Percentiles rank a stretch among this genome's conserved stretches.
These are phyloP conservation scores for Talaromyces amestolkiae DNA, from an alignment of 2,329 filamentous ascomycete species.

Conservation along the genomic window DNA sequence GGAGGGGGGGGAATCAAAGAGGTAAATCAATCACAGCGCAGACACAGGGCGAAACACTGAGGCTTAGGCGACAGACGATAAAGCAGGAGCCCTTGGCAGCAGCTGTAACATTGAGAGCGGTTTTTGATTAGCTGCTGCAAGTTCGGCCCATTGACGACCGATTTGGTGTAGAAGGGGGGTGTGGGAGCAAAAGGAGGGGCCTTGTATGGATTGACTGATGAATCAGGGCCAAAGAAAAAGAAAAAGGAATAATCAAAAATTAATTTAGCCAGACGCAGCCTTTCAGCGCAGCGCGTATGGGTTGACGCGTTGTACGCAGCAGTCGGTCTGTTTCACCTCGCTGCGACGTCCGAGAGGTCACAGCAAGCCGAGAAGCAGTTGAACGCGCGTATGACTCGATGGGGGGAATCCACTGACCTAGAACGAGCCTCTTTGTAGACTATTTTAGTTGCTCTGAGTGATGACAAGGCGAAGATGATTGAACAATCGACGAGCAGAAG, in stretches of 20 bases:
- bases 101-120: conserved; percentile 6
- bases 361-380: conserved; percentile 3
- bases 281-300: conserved; percentile 15
- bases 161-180: background rate
- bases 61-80: background rate
- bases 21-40: conserved; percentile 9
- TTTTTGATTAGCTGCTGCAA: conserved; percentile 12
- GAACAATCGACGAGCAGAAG: background rate
- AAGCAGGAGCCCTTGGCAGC: conserved; percentile 13
- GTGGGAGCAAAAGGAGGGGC: conserved; percentile 8
- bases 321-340: conserved; percentile 19
- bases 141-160: conserved; percentile 14
- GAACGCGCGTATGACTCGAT: background rate
- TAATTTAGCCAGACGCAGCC: conserved; percentile 13
- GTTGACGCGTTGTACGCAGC: conserved; percentile 18
- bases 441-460: background rate
- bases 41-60: background rate
- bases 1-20: background rate
- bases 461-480: background rate
- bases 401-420: conserved; percentile 14
- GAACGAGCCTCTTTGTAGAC: background rate
- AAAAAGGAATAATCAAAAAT: conserved; percentile 16
- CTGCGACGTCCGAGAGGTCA: conserved; percentile 12
- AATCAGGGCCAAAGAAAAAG: background rate
- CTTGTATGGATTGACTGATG: conserved; percentile 10